phyloP scores from a whole-genome alignment of 139 green algal genomes.

The Deuterostichococcus epilithicus region DNA sequence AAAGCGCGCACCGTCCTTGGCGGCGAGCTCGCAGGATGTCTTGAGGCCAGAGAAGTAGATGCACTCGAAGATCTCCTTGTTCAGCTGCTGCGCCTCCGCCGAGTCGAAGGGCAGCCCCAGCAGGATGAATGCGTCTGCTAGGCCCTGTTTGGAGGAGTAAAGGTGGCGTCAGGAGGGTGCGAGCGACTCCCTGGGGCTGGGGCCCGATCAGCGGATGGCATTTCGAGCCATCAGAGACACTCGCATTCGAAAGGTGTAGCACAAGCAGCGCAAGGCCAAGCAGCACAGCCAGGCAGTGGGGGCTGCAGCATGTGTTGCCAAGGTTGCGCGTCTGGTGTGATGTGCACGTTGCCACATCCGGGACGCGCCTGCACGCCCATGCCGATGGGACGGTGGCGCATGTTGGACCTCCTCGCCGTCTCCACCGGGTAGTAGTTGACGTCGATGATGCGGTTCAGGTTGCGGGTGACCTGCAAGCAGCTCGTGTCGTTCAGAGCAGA shows the following conservation, averaged over 20 bases:
- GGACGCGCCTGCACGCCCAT: slow-evolving; percentile 80
- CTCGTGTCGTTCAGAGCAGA: too few species aligned
- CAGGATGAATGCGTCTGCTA: slow-evolving; percentile 98
- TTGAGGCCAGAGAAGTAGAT: slow-evolving; percentile 91
- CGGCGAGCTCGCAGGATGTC: slow-evolving; percentile 79
- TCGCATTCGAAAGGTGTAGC: too few species aligned
- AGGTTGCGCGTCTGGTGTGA: too few species aligned
- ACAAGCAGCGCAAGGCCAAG: too few species aligned
- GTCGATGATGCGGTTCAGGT: slow-evolving; percentile 99
- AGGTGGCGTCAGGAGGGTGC: too few species aligned
- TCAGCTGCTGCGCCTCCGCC: slow-evolving; percentile 69
- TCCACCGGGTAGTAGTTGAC: slow-evolving; percentile 98
- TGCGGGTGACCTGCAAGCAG: slow-evolving; percentile 83
- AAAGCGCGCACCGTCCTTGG: slow-evolving; percentile 43
- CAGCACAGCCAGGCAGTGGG: too few species aligned
- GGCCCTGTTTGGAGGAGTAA: slow-evolving; percentile 62
- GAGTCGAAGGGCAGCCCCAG: slow-evolving; percentile 97
- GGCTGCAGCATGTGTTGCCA: too few species aligned
- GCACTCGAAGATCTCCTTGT: slow-evolving; percentile 94
- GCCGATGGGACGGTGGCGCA: slow-evolving; percentile 95
- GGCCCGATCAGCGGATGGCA: too few species aligned
- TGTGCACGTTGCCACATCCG: too few species aligned
- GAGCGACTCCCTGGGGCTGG: too few species aligned
- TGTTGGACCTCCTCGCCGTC: slow-evolving; percentile 82
- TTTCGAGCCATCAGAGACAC: too few species aligned